Base-by-base conservation (phyloP, 2,329 filamentous ascomycete species). In the Colletotrichum agaves region DNA sequence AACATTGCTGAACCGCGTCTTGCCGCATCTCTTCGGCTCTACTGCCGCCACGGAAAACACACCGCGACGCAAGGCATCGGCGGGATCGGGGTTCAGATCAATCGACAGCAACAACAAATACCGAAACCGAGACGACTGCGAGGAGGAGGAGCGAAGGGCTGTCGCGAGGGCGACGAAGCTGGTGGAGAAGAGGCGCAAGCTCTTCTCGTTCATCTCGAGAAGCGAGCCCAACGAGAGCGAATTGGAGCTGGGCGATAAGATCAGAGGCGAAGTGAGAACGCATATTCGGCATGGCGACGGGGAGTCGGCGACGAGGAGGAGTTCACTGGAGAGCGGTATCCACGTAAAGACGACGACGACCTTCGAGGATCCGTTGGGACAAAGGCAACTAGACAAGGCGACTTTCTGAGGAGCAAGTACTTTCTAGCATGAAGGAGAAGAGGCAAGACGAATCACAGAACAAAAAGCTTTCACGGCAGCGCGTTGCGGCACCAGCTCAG, bases 231-330 rank as follows among this genome's bases (percentile, higher is more conserved):
- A 63, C 62, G 75, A 76, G 53, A 78, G 74, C 43, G 66, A 74
- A 46, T 59, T 76, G 15, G 73, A 75, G 17, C 67, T 77, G 13
- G 76, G 75, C 3, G 75, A 78, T 50, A 76, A 75, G 67, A 61
- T 70, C 12, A 61, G 69, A 3, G 75, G 76, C 23, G 71, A 77
- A 31, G 76, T 78, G 11, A 72, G 72, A 47, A 78, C 76, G 31
- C 71, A 78, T 23, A 77, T 78, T 31, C 69, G 60, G 44, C 27
- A 53, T 15, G 61, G 39, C 8, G 52, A 64, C 19, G 50, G 21
- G 8, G 55, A 15, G 21, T 6, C 23, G 5, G 27, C 12, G 53
- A 43, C 41, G n/a, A 31, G 56, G 56, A 15, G 43, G 27, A 60
- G 33, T 27, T 71, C 69, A 11, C 47, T 61, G 0, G 69, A 71